Base-by-base conservation (phyloP, 2,329 filamentous ascomycete species). In the Pestalotiopsis sp. region DNA sequence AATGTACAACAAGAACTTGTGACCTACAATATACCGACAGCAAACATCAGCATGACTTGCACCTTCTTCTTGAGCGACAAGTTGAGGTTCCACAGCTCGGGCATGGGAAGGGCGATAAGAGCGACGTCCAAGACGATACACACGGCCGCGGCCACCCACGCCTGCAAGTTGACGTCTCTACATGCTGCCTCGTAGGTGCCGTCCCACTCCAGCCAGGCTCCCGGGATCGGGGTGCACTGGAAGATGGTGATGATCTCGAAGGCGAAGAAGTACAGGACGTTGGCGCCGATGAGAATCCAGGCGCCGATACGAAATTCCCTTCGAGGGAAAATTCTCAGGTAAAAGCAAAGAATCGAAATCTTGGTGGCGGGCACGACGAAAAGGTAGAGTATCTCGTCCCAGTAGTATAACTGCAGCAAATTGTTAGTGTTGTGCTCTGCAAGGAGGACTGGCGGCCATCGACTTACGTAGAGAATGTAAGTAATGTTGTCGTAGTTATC, bases 261-360 rank as follows among this genome's bases (percentile, higher is more conserved):
- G 5, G 39, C 64, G 63, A 72, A 58, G 3, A 69, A 41, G 67
- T 71, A 74, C 23, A 41, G 49, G 31, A 67, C 52, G 65, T 74
- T 73, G 52, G 68, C 49, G 20, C 59, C 71, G 31, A 75, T 72
- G 12, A 75, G 68, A 25, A 41, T 59, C 64, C 69, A 74, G 36
- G 39, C 17, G 20, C n/a, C 62, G 7, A 39, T 14, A 39, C 65
- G 59, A 7, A 56, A 56, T 20, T 58, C 66, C 25, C 67, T 69
- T 41, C 31, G 52, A 17, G 66, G 49, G 39, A 75, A 75, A 60
- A 76, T 70, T 9, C 69, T 68, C n/a, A 73, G 68, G 67, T 76
- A 76, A 61, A 75, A 74, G 17, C 73, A 69, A 7, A 76, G 72
- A 59, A 76, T 75, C 20, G 72, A 75, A 41, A 74, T 71, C 41